Evolutionary conservation across 2,329 filamentous ascomycete species (phyloP).

Genomic region (Alternaria longipes): DNA sequence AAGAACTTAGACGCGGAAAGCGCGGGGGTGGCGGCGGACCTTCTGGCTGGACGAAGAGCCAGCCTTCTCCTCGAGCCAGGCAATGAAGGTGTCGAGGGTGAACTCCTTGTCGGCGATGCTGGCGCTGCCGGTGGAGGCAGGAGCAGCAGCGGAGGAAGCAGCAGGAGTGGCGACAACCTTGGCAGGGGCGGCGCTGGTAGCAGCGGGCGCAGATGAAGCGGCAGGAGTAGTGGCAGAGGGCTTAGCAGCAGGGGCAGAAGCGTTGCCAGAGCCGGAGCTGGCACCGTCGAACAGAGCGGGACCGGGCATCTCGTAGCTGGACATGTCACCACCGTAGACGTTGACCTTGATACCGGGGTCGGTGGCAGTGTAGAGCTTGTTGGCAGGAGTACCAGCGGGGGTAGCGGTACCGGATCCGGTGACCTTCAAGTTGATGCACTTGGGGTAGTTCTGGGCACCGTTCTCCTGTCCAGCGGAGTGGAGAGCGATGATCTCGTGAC

Average conservation of each 20-base stretch:
- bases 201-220: conserved; percentile 1
- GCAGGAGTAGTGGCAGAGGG: conserved; percentile 16
- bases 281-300: conserved; percentile 52
- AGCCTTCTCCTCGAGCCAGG: conserved; percentile 35
- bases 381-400: conserved; percentile 55
- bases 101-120: conserved; percentile 22
- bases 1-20: conserved; percentile 25
- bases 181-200: conserved; percentile 20
- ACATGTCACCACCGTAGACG: conserved; percentile 61
- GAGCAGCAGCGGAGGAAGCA: conserved; percentile 2
- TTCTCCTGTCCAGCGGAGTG: conserved; percentile 60
- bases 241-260: conserved; percentile 12
- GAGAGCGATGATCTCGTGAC: conserved; percentile 69
- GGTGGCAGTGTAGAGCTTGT: conserved; percentile 65
- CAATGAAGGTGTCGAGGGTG: conserved; percentile 34
- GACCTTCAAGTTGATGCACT: conserved; percentile 58
- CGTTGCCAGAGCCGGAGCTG: conserved; percentile 18
- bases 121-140: conserved; percentile 7
- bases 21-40: conserved; percentile 30
- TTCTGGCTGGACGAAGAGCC: conserved; percentile 22
- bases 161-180: conserved; percentile 15
- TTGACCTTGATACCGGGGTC: conserved; percentile 68
- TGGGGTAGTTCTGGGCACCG: conserved; percentile 58
- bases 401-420: conserved; percentile 62
- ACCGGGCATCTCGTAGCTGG: conserved; percentile 61